A percentile compares a stretch with the other conserved stretches of the same genome.
Evolutionary conservation across 2,329 filamentous ascomycete genomes (phyloP).

Genomic region (Neofusicoccum sp.): DNA sequence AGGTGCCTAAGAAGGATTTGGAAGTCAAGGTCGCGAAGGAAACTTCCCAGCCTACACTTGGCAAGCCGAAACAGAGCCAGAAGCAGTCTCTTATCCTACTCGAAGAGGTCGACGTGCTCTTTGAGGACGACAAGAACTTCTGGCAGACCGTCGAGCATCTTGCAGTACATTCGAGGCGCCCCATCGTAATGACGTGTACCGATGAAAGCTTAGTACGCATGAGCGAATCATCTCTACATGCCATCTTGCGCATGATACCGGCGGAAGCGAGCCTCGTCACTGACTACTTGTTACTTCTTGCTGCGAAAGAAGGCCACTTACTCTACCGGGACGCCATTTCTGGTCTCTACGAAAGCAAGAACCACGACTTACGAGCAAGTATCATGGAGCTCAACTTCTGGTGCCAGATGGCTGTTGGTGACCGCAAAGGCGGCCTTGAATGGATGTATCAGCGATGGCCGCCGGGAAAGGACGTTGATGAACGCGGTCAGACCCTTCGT

Average conservation of each 20-base stretch:
- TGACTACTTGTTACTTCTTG: constrained; percentile 78
- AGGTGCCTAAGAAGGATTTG: background rate
- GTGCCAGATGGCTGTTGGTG: constrained; percentile 95
- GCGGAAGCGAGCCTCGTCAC: constrained; percentile 67
- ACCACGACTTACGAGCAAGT: constrained; percentile 73
- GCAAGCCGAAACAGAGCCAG: constrained; percentile 51
- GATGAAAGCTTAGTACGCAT: constrained; percentile 80
- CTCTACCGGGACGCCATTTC: constrained; percentile 66
- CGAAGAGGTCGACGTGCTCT: constrained; percentile 90
- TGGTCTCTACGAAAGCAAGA: constrained; percentile 67
- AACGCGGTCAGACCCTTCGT: constrained; percentile 65
- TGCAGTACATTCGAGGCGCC: constrained; percentile 80
- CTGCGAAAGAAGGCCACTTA: constrained; percentile 85
- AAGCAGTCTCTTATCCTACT: constrained; percentile 93
- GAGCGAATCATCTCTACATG: constrained; percentile 73
- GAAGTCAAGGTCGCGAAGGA: background rate
- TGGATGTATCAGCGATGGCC: constrained; percentile 86
- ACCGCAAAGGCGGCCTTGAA: constrained; percentile 79
- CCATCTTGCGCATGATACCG: constrained; percentile 72
- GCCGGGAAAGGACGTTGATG: constrained; percentile 66
- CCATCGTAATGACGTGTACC: constrained; percentile 94
- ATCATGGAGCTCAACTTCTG: constrained; percentile 88
- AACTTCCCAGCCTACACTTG: constrained; percentile 29
- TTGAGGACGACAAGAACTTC: constrained; percentile 93
- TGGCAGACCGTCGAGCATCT: constrained; percentile 79